Evolutionary conservation across 768 basidiomycete genomes (phyloP), one percentile per base, ranked within the genome.

Genomic region (Galerina marginata): DNA sequence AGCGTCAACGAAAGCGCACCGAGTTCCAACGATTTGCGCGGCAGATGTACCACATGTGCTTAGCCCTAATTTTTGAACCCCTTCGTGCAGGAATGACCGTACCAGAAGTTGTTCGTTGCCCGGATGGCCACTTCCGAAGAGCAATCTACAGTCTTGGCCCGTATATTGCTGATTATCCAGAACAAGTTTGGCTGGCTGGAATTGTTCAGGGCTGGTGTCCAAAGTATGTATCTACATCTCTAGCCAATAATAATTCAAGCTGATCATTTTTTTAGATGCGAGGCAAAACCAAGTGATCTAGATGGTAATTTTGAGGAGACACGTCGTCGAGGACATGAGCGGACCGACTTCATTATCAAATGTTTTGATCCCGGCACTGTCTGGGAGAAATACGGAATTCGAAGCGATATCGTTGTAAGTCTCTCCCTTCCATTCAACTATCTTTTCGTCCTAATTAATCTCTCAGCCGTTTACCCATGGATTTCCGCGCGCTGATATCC

Each of bases 111-210:
- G 38, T 72, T 4, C 53, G 47, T 0, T 79, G 74, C 49, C 70
- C 74, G 0, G 75, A 79, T 67, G 75, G 75, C 0, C 73, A 77
- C 53, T 76, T 66, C 56, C 66, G 69, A 1, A 60, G 66, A 1
- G 69, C 60, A 0, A 68, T 77, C 1, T 79, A 65, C 54, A 59
- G 63, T 4, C 59, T 77, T 6, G 74, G 74, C 0, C 74, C 76
- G 1, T 75, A 71, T 54, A 77, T 79, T 42, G 75, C 75, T 0
- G 76, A 79, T 43, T 79, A 79, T 59, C 77, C 77, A 0, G 77
- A 78, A 48, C 78, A 79, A 54, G 74, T 72, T 0, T 69, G 58
- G 51, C 58, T 76, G 0, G 51, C 71, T 0, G 59, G 69, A 11
- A 65, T 75, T 44, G 74, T 79, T 0, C 53, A 62, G 9, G 50